Evolutionary conservation across 73 alveolate genomes (phyloP), one percentile per base, ranked within the genome.

Genomic region (Paramecium octaurelia): DNA sequence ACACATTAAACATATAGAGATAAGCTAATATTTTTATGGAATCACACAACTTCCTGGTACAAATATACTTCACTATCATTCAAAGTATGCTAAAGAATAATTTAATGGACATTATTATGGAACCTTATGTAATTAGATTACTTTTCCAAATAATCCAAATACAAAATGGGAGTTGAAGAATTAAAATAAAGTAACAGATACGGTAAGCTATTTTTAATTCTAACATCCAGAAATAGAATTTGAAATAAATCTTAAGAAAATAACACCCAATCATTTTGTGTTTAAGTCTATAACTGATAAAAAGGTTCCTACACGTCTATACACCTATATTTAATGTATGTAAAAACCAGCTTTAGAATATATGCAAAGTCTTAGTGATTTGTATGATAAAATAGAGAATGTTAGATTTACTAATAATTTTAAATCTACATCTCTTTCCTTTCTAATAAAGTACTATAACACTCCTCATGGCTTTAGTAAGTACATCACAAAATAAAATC

Each of bases 21-120:
- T 73, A 20, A n/a, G 60, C 5, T 21, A 40, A 36, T 73, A 73
- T 73, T 36, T 73, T 73, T 73, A 73, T 73, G 87, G 87, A 38
- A 36, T 40, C 1, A n/a, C 20, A 6, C 1, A 73, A 36, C n/a
- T 73, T 29, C 60, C 57, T 0, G 87, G 87, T 8, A 73, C 87
- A 20, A 36, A 34, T 36, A 36, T 73, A 5, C 21, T 73, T 16
- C 59, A 73, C 27, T 16, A 34, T 35, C 87, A 73, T 40, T 35
- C 60, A 12, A 36, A 73, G 16, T 38, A 35, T 0, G 31, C 87
- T 1, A 18, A 35, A 29, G 87, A 35, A 35, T n/a, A 36, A 40
- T 40, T 73, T 29, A 12, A 73, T 20, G 46, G 60, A 1, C 46
- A 34, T 64, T 64, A 31, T 64, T 64, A 64, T 64, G 84, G 84